Conservation (phyloP, 179 eudicot genomes). For the Patellifolia procumbens region DNA sequence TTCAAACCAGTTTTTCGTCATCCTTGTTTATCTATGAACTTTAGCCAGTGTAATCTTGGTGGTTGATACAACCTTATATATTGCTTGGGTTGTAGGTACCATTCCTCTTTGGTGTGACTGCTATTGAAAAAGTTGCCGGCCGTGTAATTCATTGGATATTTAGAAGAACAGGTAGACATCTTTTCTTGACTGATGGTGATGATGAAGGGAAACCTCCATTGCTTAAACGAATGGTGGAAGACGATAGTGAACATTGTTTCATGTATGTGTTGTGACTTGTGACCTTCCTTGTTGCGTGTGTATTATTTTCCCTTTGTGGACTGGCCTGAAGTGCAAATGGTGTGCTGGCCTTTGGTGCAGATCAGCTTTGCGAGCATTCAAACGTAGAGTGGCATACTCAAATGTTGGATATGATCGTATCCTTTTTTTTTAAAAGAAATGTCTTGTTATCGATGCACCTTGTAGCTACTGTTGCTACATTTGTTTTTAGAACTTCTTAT, state of each 20-base stretch:
- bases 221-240: slow-evolving; percentile 88
- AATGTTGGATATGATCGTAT: slow-evolving; percentile 99
- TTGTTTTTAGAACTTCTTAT: not conserved
- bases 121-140: slow-evolving; percentile 74
- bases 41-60: not conserved
- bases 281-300: not conserved
- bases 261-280: slow-evolving; percentile 53
- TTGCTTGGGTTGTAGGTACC: slow-evolving; percentile 65
- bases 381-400: slow-evolving; percentile 86
- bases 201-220: slow-evolving; percentile 86
- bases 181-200: slow-evolving; percentile 73
- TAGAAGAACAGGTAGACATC: slow-evolving; percentile 90
- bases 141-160: slow-evolving; percentile 85
- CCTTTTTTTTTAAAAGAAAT: slow-evolving; percentile 40
- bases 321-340: slow-evolving; percentile 18
- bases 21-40: not conserved
- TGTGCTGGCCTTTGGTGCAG: slow-evolving; percentile 46
- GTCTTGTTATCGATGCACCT: not conserved
- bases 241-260: slow-evolving; percentile 58
- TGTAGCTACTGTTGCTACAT: not conserved
- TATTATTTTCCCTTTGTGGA: slow-evolving; percentile 3
- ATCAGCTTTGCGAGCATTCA: slow-evolving; percentile 76
- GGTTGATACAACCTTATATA: not conserved
- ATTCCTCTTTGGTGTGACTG: slow-evolving; percentile 87
- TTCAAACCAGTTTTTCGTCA: no score